Conservation (phyloP, 768 basidiomycete species). For the Mycena galopus region DNA sequence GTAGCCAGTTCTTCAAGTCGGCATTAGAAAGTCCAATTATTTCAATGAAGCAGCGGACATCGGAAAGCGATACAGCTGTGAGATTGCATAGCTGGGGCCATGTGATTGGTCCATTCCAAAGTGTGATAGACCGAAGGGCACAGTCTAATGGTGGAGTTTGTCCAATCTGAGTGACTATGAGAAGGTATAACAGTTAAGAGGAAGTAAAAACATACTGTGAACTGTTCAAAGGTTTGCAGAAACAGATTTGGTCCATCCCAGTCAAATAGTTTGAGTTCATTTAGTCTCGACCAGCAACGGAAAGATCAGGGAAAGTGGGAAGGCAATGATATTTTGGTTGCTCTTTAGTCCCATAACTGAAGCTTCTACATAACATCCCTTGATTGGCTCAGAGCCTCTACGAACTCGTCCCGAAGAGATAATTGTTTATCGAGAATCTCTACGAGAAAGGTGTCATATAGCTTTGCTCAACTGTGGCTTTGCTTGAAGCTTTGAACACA, state of each 20-base stretch:
- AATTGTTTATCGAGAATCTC: constrained; percentile 13
- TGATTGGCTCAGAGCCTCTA: constrained; percentile 10
- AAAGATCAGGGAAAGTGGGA: constrained; percentile 21
- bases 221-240: constrained; percentile 5
- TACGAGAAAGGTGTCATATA: constrained; percentile 15
- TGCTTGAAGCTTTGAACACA: constrained; percentile 7
- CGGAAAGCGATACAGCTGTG: constrained; percentile 18
- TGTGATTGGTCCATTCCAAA: constrained; percentile 10
- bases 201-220: not conserved
- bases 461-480: constrained; percentile 5
- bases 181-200: not conserved
- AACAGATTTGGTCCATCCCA: constrained; percentile 23
- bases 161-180: constrained; percentile 8
- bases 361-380: constrained; percentile 12
- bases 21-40: constrained; percentile 14
- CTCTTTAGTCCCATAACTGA: not conserved
- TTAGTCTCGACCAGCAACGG: constrained; percentile 13
- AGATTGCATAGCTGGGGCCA: constrained; percentile 20
- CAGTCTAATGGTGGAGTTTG: constrained; percentile 17
- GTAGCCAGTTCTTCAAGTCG: constrained; percentile 13
- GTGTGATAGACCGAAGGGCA: constrained; percentile 1
- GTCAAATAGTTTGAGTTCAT: not conserved
- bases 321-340: constrained; percentile 1
- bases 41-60: constrained; percentile 5
- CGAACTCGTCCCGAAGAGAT: constrained; percentile 16